Evolutionary conservation across 2,329 filamentous ascomycete species (phyloP), one percentile per base, ranked within the genome.

Genomic region (Trichoderma sp.): DNA sequence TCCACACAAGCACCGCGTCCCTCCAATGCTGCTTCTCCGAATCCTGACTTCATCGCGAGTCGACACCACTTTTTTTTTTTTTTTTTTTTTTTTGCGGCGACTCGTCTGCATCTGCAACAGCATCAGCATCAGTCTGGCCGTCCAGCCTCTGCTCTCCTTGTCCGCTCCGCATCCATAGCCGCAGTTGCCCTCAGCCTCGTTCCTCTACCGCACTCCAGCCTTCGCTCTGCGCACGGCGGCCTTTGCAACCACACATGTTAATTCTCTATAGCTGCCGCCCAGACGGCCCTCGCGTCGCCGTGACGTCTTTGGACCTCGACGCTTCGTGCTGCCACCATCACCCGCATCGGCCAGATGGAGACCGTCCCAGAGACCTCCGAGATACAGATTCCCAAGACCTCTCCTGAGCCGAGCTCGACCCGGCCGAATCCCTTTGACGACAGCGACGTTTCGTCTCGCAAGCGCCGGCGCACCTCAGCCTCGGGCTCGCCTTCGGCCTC

Each of bases 371-470:
- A 75, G 75, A 80, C 82, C 72, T 79, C 81, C 76, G 84, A 86
- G 79, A 81, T 81, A 78, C 83, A 81, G 83, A 85, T 87, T 81
- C 85, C 86, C 79, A 84, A 85, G 76, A 82, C 83, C 79, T 89
- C 87, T 75, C 85, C 86, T 79, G 88, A 90, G 81, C 85, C 86
- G 77, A 84, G 84, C 78, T 86, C 87, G 75, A 87, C 85, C 73
- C 85, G 88, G 71, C 86, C 86, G 64, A 89, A 90, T 72, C 88
- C 88, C 51, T 90, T 90, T 77, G 84, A 89, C 79, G 87, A 89
- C 78, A 81, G 79, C 76, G 85, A 87, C 72, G 75, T 79, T 58
- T 82, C 84, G 52, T 83, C 87, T 68, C 83, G 88, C 72, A 90
- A 90, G 78, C 86, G 88, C 64, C 87, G 86, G 71, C 85, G 88